Base-by-base conservation (phyloP, 345 rosid genomes). In the Linum trigynum region DNA sequence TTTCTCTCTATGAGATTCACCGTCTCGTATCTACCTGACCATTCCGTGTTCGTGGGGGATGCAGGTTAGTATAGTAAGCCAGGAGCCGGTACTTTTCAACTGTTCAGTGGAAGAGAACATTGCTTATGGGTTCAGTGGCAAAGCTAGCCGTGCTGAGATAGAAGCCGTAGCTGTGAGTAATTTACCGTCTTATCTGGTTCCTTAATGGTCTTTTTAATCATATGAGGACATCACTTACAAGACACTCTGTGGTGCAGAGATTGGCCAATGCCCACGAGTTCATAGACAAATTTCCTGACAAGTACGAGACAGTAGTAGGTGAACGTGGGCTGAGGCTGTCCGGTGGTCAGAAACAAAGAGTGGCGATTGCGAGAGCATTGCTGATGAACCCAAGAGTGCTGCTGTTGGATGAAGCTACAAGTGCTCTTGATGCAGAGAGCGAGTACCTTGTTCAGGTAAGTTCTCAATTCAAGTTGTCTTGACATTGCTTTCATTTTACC, bases 201-300 rank as follows among this genome's bases (percentile, higher is more conserved):
- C 48, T 9, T 23, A 23, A 23, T 23, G 32, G 32, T 23, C 32
- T 23, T 23, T 23, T 23, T 23, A 23, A 23, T 23, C 32, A 23
- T 23, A 23, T 23, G 32, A 23, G 32, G 32, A 23, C 32, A 23
- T 23, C 32, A 23, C 32, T 23, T 23, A 23, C 32, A 23, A 23
- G 32, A 23, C 32, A 23, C 32, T 23, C 32, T 23, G 32, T 23
- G 32, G 12, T 69, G 78, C 84, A 92, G 98, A 92, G 80, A 86
- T 86, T 92, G 98, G 94, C 97, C 11, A 92, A 90, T 70, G 98
- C 98, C 4, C 92, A 90, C 11, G 96, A 88, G 5, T 92, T 92
- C 80, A 79, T 92, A 55, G 84, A 82, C 40, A 82, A 77, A 5
- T 88, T 90, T 67, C 92, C 97, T 0, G 97, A 92, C 7, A 88